Evolutionary conservation across 2,329 filamentous ascomycete species (phyloP), one percentile per base, ranked within the genome.

Genomic region (Fusarium sp.): DNA sequence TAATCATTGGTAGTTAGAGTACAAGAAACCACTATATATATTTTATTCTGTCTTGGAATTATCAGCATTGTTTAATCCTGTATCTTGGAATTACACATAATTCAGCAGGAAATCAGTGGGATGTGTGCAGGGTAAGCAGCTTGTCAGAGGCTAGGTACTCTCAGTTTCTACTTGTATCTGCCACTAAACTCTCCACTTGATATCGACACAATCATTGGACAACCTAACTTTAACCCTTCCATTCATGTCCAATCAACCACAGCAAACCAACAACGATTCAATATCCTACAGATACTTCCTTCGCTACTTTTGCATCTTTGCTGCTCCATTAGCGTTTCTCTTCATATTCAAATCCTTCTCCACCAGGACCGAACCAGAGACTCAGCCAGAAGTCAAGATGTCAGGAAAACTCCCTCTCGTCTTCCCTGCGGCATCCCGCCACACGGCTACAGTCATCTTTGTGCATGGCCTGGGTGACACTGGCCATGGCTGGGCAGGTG

Each of bases 381-480:
- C 15, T 21, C 53, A 46, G 5, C 7, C 60, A 44, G 21, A 58
- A 46, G 40, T 30, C 30, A 68, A 52, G 8, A 78, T 78, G 76
- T 75, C 64, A 38, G 71, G 61, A 46, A 75, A 75, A 59, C 47
- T 81, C 21, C 90, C 91, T 19, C 86, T 96, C 61, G 88, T 96
- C 25, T 91, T 97, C 68, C 94, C 94, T 33, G 94, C 95, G 44
- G 85, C 93, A 38, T 93, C 90, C 80, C 90, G 90, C 80, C 96
- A 98, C 84, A 98, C 96, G 42, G 95, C 95, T 30, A 98, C 96
- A 6, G 93, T 98, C 78, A 98, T 99, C 79, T 95, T 98, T 83
- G 88, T 94, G 59, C 96, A 99, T 82, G 96, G 96, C 19, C 87
- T 99, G 43, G 96, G 96, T 72, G 96, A 98, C 81, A 92, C 88